These are phyloP conservation scores for Fusarium sarcochroum DNA, from an alignment of 2,329 filamentous ascomycete species.

Conservation along the genomic window DNA sequence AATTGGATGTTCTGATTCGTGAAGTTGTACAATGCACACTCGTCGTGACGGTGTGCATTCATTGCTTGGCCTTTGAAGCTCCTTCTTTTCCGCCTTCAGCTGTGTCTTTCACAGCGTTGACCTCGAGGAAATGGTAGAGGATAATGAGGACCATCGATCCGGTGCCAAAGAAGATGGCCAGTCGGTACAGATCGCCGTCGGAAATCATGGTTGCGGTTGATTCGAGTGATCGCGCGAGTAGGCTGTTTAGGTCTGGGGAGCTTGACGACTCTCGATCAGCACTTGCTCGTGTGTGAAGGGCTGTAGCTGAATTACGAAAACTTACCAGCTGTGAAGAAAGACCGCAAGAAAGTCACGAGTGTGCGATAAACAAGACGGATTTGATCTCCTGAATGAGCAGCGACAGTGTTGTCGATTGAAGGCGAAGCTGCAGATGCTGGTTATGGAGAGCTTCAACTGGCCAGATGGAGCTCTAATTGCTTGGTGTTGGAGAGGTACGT, in stretches of 20 bases:
- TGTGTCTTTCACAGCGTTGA: slow-evolving; percentile 73
- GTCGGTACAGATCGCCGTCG: slow-evolving; percentile 89
- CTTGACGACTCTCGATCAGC: slow-evolving; percentile 31
- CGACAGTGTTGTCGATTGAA: not conserved
- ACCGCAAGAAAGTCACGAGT: not conserved
- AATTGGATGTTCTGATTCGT: slow-evolving; percentile 21
- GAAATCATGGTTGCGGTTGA: slow-evolving; percentile 82
- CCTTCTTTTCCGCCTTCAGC: slow-evolving; percentile 27
- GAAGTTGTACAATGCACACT: slow-evolving; percentile 31
- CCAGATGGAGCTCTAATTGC: slow-evolving; percentile 49
- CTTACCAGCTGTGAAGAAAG: slow-evolving; percentile 11
- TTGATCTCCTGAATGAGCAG: not conserved
- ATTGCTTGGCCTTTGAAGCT: slow-evolving; percentile 33
- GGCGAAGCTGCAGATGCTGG: slow-evolving; percentile 30
- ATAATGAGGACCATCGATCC: slow-evolving; percentile 93
- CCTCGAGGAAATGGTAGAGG: slow-evolving; percentile 94
- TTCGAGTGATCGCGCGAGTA: slow-evolving; percentile 11
- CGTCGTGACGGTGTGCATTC: slow-evolving; percentile 17
- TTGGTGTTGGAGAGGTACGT: slow-evolving; percentile 36
- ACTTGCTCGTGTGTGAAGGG: slow-evolving; percentile 6
- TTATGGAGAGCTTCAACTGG: slow-evolving; percentile 44
- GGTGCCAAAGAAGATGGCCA: slow-evolving; percentile 93
- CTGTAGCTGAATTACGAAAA: not conserved
- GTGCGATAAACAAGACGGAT: not conserved
- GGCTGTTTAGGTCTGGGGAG: slow-evolving; percentile 10